phyloP scores from a whole-genome alignment of 768 basidiomycete species.

The Serpula lacrymans region DNA sequence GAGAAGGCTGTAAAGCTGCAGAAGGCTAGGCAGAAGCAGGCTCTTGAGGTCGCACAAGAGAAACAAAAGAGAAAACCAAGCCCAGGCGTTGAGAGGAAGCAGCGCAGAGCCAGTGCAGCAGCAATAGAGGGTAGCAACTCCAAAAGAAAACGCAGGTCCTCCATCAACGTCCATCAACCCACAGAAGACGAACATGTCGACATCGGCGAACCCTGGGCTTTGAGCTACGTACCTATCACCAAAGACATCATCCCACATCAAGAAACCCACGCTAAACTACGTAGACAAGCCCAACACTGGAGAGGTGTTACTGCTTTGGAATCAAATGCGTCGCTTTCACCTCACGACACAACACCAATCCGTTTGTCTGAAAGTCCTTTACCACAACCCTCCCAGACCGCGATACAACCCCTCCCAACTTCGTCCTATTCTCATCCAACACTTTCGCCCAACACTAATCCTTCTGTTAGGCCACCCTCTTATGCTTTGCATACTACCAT shows the following conservation, averaged over 20 bases:
- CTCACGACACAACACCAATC: constrained; percentile 4
- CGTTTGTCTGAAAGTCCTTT: constrained; percentile 8
- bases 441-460: constrained; percentile 34
- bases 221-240: constrained; percentile 43
- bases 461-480: constrained; percentile 49
- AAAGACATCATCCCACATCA: constrained; percentile 42
- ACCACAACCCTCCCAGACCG: constrained; percentile 24
- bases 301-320: constrained; percentile 62
- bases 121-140: constrained; percentile 29
- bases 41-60: constrained; percentile 18
- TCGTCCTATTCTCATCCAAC: constrained; percentile 30
- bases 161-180: constrained; percentile 26
- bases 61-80: constrained; percentile 30
- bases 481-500: constrained; percentile 66
- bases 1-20: constrained; percentile 47
- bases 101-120: constrained; percentile 32
- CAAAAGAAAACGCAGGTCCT: constrained; percentile 37
- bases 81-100: constrained; percentile 37
- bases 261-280: constrained; percentile 46
- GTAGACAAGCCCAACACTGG: constrained; percentile 62
- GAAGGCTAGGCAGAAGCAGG: constrained; percentile 34
- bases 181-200: constrained; percentile 46
- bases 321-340: neutral
- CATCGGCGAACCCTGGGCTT: constrained; percentile 46
- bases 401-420: constrained; percentile 29